phyloP scores from a whole-genome alignment of 371 early-diverging fungal genomes.

The Mortierella sp. region DNA sequence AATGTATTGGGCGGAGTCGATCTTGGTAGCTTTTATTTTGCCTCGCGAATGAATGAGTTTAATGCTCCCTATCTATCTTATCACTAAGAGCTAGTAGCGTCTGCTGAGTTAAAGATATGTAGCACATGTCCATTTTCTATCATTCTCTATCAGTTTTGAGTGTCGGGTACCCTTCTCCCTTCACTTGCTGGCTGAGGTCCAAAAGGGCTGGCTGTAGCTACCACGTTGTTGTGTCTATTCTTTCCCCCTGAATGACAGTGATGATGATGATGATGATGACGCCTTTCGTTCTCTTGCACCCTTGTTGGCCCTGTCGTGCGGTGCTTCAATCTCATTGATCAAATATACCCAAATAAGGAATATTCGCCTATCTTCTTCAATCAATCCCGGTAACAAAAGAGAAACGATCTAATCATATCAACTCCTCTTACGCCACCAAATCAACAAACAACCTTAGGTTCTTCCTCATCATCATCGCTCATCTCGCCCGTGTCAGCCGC shows the following conservation, averaged over 20 bases:
- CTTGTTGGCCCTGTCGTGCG: slow-evolving; percentile 6
- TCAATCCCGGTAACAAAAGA: not conserved
- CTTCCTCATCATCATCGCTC: not conserved
- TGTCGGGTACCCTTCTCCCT: not conserved
- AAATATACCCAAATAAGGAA: slow-evolving; percentile 19
- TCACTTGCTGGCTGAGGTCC: no score
- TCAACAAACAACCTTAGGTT: not conserved
- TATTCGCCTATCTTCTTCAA: slow-evolving; percentile 12
- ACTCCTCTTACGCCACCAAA: not conserved
- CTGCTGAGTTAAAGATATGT: not conserved
- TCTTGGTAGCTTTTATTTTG: not conserved
- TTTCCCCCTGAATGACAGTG: not conserved
- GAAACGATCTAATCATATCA: not conserved
- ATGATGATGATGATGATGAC: not conserved
- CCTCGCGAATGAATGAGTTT: not conserved
- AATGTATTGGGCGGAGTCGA: not conserved
- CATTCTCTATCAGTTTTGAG: slow-evolving; percentile 3
- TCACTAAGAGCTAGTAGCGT: not conserved
- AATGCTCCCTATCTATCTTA: not conserved
- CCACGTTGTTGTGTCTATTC: not conserved
- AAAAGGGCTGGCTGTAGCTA: not conserved
- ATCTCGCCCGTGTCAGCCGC: not conserved
- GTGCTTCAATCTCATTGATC: slow-evolving; percentile 1
- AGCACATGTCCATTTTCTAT: not conserved
- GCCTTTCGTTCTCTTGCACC: not conserved